Conservation (phyloP, 768 basidiomycete genomes). For the Galerina marginata region DNA sequence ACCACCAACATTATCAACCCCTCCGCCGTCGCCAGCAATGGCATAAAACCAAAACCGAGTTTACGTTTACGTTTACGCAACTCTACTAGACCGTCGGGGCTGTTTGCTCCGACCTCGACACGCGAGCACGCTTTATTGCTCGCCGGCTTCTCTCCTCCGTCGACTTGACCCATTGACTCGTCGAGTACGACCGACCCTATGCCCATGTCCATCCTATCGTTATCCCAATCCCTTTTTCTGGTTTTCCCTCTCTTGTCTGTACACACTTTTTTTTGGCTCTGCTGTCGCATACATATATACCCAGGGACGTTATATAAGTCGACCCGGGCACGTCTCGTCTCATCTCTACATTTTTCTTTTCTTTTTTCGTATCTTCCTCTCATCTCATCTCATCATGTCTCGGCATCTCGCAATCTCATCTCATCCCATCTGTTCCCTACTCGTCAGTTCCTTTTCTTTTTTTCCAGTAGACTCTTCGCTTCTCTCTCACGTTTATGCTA, state of each 20-base stretch:
- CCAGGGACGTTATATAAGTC: constrained; percentile 3
- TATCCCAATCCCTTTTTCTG: background rate
- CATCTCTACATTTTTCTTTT: background rate
- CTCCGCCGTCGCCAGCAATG: no score
- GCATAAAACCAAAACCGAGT: no score
- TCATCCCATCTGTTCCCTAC: no score
- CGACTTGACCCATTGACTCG: background rate
- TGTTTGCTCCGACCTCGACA: no score
- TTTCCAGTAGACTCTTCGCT: no score
- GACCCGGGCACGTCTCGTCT: background rate
- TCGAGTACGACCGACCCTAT: background rate
- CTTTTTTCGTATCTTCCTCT: background rate
- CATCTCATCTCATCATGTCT: background rate
- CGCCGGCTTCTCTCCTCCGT: background rate
- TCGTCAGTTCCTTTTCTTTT: no score
- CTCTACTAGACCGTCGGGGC: no score
- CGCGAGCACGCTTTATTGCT: background rate
- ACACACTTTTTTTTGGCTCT: background rate
- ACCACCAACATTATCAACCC: no score
- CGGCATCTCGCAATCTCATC: no score
- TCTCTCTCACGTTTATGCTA: no score
- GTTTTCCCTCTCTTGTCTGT: background rate
- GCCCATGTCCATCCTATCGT: background rate
- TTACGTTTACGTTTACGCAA: no score
- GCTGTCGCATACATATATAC: background rate